Base-by-base conservation (phyloP, 1,284 basidiomycete species). In the Abortiporus biennis region DNA sequence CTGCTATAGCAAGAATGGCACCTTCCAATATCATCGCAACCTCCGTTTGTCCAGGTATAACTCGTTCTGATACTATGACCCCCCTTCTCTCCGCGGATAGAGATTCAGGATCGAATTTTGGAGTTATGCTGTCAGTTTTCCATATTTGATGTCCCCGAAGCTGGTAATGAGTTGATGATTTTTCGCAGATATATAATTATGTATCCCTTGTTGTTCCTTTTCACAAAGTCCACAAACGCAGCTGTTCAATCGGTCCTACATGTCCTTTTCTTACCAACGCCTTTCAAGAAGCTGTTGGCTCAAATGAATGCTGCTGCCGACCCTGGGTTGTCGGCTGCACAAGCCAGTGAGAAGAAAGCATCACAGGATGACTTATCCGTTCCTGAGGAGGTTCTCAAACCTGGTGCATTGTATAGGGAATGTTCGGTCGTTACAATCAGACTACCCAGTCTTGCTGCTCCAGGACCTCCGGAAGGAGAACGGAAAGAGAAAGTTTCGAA, bases 341-440 rank as follows among this genome's bases (percentile, higher is more conserved):
- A 49, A 1, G 38, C 52, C 21, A 30, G 38, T 6, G 25, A 46
- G 21, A 42, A 31, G 36, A 20, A 35, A 27, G 16, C 3, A 6
- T 12, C 40, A 9, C 32, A 38, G 19, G 40, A 40, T 24, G 40
- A 46, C 36, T 23, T 13, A 34, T 38, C 24, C 24, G 38, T 32
- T 45, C 49, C 61, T 65, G 16, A 73, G 47, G 79, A 86, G 52
- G 72, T 85, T 2, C 65, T 88, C 32, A 80, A 82, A 57, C 81
- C 84, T 1, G 85, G 85, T 0, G 74, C 80, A n/a, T 58, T 88
- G 20, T 87, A 88, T 51, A 69, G 78, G 11, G 83, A 88, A 52
- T 86, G 83, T 49, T 75, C 78, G 0, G 71, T 80, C 2, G 78
- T 82, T 1, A 62, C 57, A 23, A 47, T 85, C 9, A 61, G 56